phyloP scores from a whole-genome alignment of 345 rosid genomes.

The Raphanus sativus region DNA sequence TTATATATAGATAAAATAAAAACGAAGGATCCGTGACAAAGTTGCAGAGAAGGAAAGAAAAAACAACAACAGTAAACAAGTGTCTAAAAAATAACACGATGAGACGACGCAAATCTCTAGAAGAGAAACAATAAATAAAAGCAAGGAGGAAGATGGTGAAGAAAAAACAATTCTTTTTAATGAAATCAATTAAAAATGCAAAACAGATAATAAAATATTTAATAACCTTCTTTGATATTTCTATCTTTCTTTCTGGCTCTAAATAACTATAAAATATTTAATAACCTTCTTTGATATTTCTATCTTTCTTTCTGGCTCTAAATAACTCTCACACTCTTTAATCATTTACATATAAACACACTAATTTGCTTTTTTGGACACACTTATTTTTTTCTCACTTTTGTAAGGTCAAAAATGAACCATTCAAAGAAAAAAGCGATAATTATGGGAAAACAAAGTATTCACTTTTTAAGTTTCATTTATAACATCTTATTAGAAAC shows the following conservation, averaged over 20 bases:
- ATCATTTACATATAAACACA: slow-evolving; percentile 1
- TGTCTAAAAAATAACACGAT: slow-evolving; percentile 5
- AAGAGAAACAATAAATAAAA: slow-evolving; percentile 27
- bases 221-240: slow-evolving; percentile 28
- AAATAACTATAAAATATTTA: no score
- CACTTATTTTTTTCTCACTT: slow-evolving; percentile 14
- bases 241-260: no score
- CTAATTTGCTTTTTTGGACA: neutral
- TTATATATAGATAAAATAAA: slow-evolving; percentile 18
- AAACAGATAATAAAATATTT: neutral
- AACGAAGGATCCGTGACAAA: slow-evolving; percentile 34
- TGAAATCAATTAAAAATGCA: slow-evolving; percentile 20
- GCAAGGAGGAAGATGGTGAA: neutral
- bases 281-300: no score
- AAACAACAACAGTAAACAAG: slow-evolving; percentile 35
- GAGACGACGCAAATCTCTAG: slow-evolving; percentile 38
- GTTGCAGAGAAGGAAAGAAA: neutral
- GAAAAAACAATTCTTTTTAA: slow-evolving; percentile 12
- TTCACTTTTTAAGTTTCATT: neutral
- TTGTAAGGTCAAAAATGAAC: slow-evolving; percentile 32
- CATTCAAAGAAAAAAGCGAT: slow-evolving; percentile 13
- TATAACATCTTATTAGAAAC: slow-evolving; percentile 2
- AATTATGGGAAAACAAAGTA: slow-evolving; percentile 11
- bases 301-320: neutral
- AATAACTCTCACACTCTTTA: slow-evolving; percentile 35